phyloP scores from a whole-genome alignment of 495 filamentous ascomycete species.

The Neurospora intermedia region DNA sequence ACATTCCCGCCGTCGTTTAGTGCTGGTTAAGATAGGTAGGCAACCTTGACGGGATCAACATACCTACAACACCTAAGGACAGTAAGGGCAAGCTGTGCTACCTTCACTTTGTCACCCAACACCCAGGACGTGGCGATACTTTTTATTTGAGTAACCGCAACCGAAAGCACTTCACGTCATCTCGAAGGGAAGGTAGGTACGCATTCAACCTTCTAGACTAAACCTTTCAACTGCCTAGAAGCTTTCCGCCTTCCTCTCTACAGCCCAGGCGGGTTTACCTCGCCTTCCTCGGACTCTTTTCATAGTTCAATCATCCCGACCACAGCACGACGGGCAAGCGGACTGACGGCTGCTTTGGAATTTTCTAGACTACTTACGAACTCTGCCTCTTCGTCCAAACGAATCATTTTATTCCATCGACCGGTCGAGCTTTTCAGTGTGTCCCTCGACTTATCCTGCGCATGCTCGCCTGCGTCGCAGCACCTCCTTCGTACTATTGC shows the following conservation, averaged over 20 bases:
- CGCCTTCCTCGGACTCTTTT: background rate
- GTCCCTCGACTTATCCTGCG: background rate
- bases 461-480: background rate
- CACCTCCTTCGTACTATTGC: background rate
- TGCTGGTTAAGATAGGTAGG: background rate
- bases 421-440: background rate
- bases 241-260: background rate
- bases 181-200: background rate
- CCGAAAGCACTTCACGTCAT: background rate
- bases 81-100: background rate
- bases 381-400: background rate
- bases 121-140: background rate
- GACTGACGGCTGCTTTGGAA: background rate
- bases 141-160: background rate
- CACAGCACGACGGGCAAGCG: background rate
- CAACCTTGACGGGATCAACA: background rate
- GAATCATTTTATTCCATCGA: background rate
- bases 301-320: background rate
- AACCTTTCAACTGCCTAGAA: background rate
- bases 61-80: background rate
- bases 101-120: background rate
- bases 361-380: background rate
- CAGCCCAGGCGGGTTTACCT: background rate
- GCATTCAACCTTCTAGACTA: background rate
- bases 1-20: background rate